Conservation (phyloP, 371 early-diverging fungal species). For the Mucor circinelloides region DNA sequence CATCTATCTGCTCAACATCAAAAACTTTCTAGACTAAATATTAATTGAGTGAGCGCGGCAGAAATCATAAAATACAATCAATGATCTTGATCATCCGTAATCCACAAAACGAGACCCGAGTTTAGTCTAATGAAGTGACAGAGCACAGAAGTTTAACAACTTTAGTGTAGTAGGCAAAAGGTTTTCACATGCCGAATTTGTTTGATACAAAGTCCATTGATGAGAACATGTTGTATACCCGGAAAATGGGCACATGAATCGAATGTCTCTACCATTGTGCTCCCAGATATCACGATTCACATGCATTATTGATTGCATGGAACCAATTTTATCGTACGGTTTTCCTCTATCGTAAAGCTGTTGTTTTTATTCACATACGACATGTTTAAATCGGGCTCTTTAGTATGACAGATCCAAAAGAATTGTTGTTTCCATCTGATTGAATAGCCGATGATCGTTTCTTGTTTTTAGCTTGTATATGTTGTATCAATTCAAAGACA, state of each 20-base stretch:
- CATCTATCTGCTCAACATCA: too few relatives aligned
- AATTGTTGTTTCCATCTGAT: neutral
- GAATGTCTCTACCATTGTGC: neutral
- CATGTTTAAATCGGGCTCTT: neutral
- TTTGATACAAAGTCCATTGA: neutral
- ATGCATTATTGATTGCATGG: too few relatives aligned
- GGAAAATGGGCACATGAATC: neutral
- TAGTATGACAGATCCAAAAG: neutral
- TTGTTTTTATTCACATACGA: neutral
- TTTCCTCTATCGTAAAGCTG: neutral
- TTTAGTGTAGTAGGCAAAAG: neutral
- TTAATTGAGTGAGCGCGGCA: neutral
- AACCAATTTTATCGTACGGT: neutral
- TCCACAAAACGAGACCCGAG: neutral
- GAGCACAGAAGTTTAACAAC: neutral
- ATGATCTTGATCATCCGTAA: neutral
- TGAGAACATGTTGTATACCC: neutral
- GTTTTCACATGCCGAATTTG: neutral
- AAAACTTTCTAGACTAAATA: neutral
- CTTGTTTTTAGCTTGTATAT: neutral
- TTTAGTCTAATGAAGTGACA: neutral
- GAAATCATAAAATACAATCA: neutral
- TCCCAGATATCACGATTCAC: neutral
- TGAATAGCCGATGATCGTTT: neutral
- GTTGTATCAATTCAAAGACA: neutral